Evolutionary conservation across 2,329 filamentous ascomycete genomes (phyloP).

Genomic region (Aspergillus sp.): DNA sequence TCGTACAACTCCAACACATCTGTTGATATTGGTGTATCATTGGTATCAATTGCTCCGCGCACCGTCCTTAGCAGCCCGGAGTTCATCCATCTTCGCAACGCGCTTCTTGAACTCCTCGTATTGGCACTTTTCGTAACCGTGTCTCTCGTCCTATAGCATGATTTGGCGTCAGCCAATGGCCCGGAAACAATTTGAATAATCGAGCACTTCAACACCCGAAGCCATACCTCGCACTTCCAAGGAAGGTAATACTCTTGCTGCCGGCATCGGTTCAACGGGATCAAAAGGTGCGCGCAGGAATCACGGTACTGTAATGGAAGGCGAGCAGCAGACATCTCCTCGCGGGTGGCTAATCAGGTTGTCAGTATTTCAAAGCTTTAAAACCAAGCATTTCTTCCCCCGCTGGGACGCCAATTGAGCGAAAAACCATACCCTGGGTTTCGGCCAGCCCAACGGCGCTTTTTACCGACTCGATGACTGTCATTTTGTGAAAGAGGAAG

Average conservation of each 20-base stretch:
- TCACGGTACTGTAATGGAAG: slow-evolving; percentile 91
- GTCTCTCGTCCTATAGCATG: slow-evolving; percentile 75
- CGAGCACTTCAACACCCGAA: neutral
- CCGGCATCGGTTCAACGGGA: slow-evolving; percentile 94
- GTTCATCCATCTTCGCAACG: slow-evolving; percentile 97
- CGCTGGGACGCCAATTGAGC: slow-evolving; percentile 22
- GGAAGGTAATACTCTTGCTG: slow-evolving; percentile 88
- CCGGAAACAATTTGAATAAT: neutral
- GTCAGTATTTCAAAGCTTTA: slow-evolving; percentile 14
- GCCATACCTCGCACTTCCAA: slow-evolving; percentile 92
- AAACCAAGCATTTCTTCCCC: slow-evolving; percentile 9
- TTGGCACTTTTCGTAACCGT: slow-evolving; percentile 98
- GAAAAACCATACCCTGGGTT: slow-evolving; percentile 34
- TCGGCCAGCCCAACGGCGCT: slow-evolving; percentile 48
- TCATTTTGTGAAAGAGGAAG: slow-evolving; percentile 38
- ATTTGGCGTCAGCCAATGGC: slow-evolving; percentile 2
- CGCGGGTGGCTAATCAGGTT: slow-evolving; percentile 49
- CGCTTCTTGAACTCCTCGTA: slow-evolving; percentile 99
- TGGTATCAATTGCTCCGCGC: slow-evolving; percentile 73
- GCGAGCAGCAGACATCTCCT: slow-evolving; percentile 90
- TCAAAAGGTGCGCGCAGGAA: slow-evolving; percentile 90
- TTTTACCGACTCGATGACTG: slow-evolving; percentile 49
- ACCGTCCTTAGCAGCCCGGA: slow-evolving; percentile 80
- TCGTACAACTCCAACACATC: slow-evolving; percentile 26
- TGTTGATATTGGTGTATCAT: slow-evolving; percentile 17